Evolutionary conservation across 805 yeast genomes (phyloP), one percentile per base, ranked within the genome.

Genomic region (Helenozyma baotianmanensis): DNA sequence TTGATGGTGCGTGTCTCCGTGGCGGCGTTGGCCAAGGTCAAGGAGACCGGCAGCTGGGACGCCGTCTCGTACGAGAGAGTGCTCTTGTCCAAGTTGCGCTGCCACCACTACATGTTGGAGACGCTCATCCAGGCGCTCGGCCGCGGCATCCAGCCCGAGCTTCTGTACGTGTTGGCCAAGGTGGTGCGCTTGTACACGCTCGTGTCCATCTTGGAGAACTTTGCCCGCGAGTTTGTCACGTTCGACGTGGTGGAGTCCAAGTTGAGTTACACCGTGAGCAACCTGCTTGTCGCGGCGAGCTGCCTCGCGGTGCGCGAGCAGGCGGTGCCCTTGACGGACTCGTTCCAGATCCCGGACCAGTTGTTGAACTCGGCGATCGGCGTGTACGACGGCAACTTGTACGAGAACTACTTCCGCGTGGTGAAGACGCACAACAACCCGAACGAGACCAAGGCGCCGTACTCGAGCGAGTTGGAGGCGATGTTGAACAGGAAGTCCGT

Each of bases 101-200:
- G 70, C 32, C 70, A 66, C 39, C 68, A 59, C 42, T 67, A 63
- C 52, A 44, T 64, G 40, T 59, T 65, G 50, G 50, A 48, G 25
- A 59, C 58, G 33, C 56, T 50, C 43, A 27, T 54, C 18, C 49
- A 42, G 23, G 33, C 51, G 4, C 25, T 47, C 21, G 52, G 53
- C 23, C 48, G 54, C 31, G 49, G 51, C 23, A 36, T 39, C 6
- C 33, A 43, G 35, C 45, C 68, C 44, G 51, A 53, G 29, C 54
- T 53, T 24, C 35, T 37, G 38, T 43, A 42, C 12, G 53, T 39
- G 17, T 62, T 66, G 53, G 35, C 38, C 12, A 44, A 51, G 27
- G 50, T 64, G 29, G 58, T 53, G 40, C 49, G 56, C 32, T 58
- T 66, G 39, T 64, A 64, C 50, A 40, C 47, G 40, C 43, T 60